These are phyloP conservation scores for Citrullus colocynthis DNA, from an alignment of 306 rosid genomes.

Conservation along the genomic window DNA sequence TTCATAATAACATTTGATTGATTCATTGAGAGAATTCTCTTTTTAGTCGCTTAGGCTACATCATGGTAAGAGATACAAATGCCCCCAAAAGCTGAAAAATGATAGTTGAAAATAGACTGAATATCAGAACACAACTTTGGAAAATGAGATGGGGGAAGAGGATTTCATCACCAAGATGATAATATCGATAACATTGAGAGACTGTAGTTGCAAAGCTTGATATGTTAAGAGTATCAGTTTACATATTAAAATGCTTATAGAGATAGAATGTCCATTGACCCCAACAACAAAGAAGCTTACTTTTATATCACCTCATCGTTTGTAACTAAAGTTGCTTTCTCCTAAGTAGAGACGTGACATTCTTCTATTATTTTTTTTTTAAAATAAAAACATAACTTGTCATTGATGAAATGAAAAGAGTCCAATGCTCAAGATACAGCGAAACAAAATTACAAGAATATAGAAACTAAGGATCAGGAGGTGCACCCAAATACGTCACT, in stretches of 20 bases:
- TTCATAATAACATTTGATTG: too few relatives aligned
- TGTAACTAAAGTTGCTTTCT: not conserved
- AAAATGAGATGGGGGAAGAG: not conserved
- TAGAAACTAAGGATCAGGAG: too few relatives aligned
- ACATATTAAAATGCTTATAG: not conserved
- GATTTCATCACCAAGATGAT: not conserved
- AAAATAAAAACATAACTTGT: too few relatives aligned
- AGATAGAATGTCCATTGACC: not conserved
- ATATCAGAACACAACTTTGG: not conserved
- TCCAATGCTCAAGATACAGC: too few relatives aligned
- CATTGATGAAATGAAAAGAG: too few relatives aligned
- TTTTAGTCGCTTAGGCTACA: too few relatives aligned
- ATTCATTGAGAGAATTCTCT: too few relatives aligned
- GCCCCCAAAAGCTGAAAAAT: not conserved
- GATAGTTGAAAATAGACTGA: not conserved
- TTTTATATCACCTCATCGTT: not conserved
- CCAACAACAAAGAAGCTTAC: not conserved
- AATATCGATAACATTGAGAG: not conserved
- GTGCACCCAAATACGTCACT: too few relatives aligned
- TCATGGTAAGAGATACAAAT: not conserved
- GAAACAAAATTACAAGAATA: too few relatives aligned
- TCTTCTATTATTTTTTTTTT: not conserved
- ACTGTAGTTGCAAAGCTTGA: not conserved
- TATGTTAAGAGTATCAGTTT: not conserved
- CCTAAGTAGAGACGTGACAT: not conserved